phyloP scores from a whole-genome alignment of 2,329 filamentous ascomycete genomes.

The Sodiomyces alkalinus region DNA sequence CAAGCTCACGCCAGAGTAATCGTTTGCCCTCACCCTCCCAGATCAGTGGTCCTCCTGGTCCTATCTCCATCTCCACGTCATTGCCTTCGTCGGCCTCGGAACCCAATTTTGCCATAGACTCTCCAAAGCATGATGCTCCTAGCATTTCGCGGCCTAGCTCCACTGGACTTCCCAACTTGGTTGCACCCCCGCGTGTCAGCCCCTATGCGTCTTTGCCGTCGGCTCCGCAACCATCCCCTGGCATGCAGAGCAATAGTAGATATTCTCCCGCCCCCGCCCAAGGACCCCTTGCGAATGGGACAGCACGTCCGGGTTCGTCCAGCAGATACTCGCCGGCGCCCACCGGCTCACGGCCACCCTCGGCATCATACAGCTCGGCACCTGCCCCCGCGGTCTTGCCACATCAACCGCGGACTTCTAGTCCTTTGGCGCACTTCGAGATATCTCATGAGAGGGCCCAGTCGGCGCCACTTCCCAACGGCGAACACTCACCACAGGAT shows the following conservation, averaged over 20 bases:
- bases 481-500: conserved; percentile 26
- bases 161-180: conserved; percentile 23
- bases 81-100: no score
- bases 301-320: conserved; percentile 20
- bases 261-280: conserved; percentile 48
- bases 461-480: conserved; percentile 15
- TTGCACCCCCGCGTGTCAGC: conserved; percentile 34
- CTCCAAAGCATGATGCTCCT: conserved; percentile 2
- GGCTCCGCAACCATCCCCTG: conserved; percentile 15
- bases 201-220: conserved; percentile 36
- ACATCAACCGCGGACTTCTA: conserved; percentile 50
- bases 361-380: conserved; percentile 25
- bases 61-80: no score
- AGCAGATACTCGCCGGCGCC: conserved; percentile 40
- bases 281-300: conserved; percentile 22
- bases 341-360: conserved; percentile 19
- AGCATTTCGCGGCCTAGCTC: conserved; percentile 6
- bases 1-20: conserved; percentile 37
- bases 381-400: conserved; percentile 31
- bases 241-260: conserved; percentile 23
- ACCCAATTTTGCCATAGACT: conserved; percentile 5
- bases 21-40: conserved; percentile 26
- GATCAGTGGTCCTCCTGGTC: conserved; percentile 18
- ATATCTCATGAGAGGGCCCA: conserved; percentile 25
- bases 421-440: conserved; percentile 50